Conservation (phyloP, 306 rosid genomes). For the Hippophae rhamnoides region DNA sequence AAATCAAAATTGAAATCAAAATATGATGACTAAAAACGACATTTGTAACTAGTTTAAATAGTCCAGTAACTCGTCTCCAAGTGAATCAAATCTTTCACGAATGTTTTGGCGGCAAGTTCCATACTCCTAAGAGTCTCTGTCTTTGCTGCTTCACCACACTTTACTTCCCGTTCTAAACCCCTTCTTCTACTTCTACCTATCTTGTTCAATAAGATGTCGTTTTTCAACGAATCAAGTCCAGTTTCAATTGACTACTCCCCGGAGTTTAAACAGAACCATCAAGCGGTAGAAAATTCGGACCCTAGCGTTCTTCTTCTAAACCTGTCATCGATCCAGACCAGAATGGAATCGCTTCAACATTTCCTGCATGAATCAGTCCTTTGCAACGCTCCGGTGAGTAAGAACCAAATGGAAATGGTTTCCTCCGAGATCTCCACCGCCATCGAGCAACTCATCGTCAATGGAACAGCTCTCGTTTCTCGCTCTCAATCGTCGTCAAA, state of each 20-base stretch:
- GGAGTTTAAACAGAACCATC: not conserved
- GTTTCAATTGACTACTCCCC: not conserved
- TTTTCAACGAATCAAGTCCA: slow-evolving; percentile 11
- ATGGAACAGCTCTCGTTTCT: slow-evolving; percentile 52
- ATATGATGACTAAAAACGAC: too few species aligned
- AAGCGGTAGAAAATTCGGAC: slow-evolving; percentile 11
- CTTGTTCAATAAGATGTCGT: not conserved
- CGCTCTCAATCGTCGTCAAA: slow-evolving; percentile 4
- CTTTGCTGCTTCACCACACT: too few species aligned
- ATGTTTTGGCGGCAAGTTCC: too few species aligned
- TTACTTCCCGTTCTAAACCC: too few species aligned
- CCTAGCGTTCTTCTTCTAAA: slow-evolving; percentile 43
- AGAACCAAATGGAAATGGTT: slow-evolving; percentile 34
- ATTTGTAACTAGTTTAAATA: too few species aligned
- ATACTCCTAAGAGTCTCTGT: too few species aligned
- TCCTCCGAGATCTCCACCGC: slow-evolving; percentile 56
- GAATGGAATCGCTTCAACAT: slow-evolving; percentile 47
- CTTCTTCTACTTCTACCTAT: too few species aligned
- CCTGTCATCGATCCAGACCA: slow-evolving; percentile 35
- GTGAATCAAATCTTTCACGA: too few species aligned
- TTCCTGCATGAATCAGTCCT: slow-evolving; percentile 46
- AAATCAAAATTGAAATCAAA: too few species aligned
- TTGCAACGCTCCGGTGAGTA: slow-evolving; percentile 25
- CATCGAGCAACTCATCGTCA: slow-evolving; percentile 40
- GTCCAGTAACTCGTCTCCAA: too few species aligned